Percentiles rank a stretch among this genome's conserved stretches.
phyloP scores from a whole-genome alignment of 2,329 filamentous ascomycete genomes.

The Pseudogymnoascus sp. region DNA sequence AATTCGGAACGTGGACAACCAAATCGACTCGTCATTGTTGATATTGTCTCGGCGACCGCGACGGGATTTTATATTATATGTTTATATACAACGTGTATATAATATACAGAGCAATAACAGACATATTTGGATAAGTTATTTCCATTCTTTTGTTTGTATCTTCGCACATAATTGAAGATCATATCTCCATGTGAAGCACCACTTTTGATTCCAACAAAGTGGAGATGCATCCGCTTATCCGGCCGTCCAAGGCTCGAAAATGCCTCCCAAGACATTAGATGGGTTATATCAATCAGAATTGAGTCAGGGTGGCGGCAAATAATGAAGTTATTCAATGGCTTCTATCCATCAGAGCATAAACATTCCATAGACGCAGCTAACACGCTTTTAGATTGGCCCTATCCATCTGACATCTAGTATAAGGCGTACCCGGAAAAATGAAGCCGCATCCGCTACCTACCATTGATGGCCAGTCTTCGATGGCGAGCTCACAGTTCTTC shows the following conservation, averaged over 20 bases:
- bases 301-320: neutral
- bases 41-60: slow-evolving; percentile 1
- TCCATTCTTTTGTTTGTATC: neutral
- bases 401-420: neutral
- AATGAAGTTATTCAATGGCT: neutral
- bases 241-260: neutral
- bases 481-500: neutral
- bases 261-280: slow-evolving; percentile 6
- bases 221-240: slow-evolving; percentile 5
- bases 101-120: neutral
- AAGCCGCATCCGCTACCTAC: neutral
- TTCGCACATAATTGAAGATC: neutral
- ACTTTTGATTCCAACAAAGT: neutral
- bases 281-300: neutral
- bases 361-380: neutral
- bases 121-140: neutral
- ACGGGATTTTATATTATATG: neutral
- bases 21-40: slow-evolving; percentile 4
- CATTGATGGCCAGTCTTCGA: neutral
- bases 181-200: neutral
- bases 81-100: neutral
- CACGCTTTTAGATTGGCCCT: neutral
- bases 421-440: neutral
- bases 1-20: neutral
- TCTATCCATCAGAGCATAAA: neutral